Evolutionary conservation across 2,329 filamentous ascomycete species (phyloP), one percentile per base, ranked within the genome.

Genomic region (Macroventuria anomochaeta): DNA sequence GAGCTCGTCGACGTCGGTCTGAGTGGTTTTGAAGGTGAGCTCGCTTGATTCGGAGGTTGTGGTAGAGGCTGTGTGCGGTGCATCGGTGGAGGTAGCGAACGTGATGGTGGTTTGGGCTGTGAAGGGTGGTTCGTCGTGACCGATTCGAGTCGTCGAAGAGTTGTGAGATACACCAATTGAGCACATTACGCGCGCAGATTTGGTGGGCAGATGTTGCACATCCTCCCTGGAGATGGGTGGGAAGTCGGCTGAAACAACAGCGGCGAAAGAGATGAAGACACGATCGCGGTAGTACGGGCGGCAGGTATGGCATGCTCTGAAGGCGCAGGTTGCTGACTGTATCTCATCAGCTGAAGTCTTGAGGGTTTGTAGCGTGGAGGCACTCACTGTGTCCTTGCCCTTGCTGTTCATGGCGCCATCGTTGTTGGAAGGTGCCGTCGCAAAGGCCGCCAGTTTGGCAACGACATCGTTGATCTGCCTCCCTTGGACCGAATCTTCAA

Each of bases 251-350:
- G 64, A 69, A 20, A 79, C 69, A 28, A 81, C 70, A 11, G 75
- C 65, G 3, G 77, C 72, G 56, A 84, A 75, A 23, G 77, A 78
- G 7, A 72, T 70, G 62, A 72, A 80, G 28, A 77, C 62, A 3
- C 80, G 76, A 37, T 82, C 79, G n/a, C 71, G 72, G 57, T 76
- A 79, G 58, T 78, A 79, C 2, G 79, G 79, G 25, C 81, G 77
- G 58, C 81, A 84, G n/a, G 63, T 68, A 26, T 79, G 78, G 55
- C 81, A 84, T 43, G 76, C 76, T 42, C 75, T 73, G 60, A 76
- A 77, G n/a, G 58, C 67, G 64, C 81, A 84, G 18, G 37, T 29
- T 20, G 38, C 41, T 11, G 47, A 13, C 46, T 55, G 37, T 8
- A 4, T 8, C 1, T 23, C 2, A 21, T 46, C 28, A 46, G 37